Conservation (phyloP, 2,329 filamentous ascomycete species). For the Sarocladium oryzae region DNA sequence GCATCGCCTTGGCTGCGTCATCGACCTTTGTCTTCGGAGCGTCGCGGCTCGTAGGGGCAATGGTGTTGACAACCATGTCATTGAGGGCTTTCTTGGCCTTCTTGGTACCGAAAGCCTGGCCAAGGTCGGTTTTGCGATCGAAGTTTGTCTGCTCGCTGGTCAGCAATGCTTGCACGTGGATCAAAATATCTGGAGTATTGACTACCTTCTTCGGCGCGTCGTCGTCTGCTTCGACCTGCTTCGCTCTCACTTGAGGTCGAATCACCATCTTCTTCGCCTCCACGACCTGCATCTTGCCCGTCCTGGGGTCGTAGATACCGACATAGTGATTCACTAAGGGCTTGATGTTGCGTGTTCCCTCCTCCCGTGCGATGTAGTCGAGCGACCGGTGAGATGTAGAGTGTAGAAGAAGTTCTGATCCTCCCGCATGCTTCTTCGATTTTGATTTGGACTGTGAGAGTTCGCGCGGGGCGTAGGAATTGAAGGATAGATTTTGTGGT, state of each 20-base stretch:
- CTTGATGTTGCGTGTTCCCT: constrained; percentile 22
- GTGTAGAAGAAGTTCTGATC: constrained; percentile 49
- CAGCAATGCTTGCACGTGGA: too few species aligned
- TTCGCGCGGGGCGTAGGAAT: constrained; percentile 39
- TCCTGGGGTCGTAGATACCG: constrained; percentile 56
- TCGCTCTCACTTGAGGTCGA: constrained; percentile 49
- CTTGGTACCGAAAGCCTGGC: constrained; percentile 76
- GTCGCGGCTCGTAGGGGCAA: constrained; percentile 36
- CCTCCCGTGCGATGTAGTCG: constrained; percentile 54
- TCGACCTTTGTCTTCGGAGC: constrained; percentile 41
- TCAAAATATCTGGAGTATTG: background rate
- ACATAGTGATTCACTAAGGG: constrained; percentile 55
- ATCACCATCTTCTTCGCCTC: constrained; percentile 60
- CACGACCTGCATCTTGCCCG: constrained; percentile 52
- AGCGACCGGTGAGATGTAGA: constrained; percentile 50
- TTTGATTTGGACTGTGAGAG: constrained; percentile 21
- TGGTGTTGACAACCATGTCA: constrained; percentile 64
- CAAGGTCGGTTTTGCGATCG: constrained; percentile 62
- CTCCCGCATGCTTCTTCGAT: constrained; percentile 32
- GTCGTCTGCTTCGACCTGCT: constrained; percentile 40
- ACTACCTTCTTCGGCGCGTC: constrained; percentile 22
- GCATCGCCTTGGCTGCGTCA: constrained; percentile 50
- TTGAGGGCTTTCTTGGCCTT: constrained; percentile 75
- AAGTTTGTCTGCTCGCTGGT: constrained; percentile 50
- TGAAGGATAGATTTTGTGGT: constrained; percentile 33